These are phyloP conservation scores for Fusarium caatingaense DNA, from an alignment of 2,329 filamentous ascomycete genomes.

Conservation along the genomic window DNA sequence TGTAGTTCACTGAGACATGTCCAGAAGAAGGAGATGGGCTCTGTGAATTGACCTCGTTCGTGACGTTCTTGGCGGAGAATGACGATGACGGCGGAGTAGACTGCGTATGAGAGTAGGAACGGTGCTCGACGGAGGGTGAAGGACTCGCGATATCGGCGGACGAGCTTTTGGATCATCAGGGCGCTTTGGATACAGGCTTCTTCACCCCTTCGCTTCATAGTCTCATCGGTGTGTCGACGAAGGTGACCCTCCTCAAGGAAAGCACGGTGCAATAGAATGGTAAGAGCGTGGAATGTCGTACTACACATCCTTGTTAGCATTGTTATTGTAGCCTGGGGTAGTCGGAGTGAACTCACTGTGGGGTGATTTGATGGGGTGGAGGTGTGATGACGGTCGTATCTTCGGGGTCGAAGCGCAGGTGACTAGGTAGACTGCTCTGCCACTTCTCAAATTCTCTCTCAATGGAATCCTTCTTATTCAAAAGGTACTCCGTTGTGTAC, in stretches of 20 bases:
- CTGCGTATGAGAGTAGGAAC: conserved; percentile 56
- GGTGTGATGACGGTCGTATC: conserved; percentile 43
- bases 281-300: conserved; percentile 55
- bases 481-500: conserved; percentile 43
- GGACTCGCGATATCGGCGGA: conserved; percentile 51
- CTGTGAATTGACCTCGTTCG: conserved; percentile 47
- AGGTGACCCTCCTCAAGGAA: conserved; percentile 54
- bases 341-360: conserved; percentile 40
- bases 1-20: conserved; percentile 51
- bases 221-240: conserved; percentile 44
- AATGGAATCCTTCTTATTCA: conserved; percentile 44
- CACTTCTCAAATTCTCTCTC: conserved; percentile 46
- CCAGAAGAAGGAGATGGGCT: conserved; percentile 54
- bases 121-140: conserved; percentile 55
- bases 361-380: conserved; percentile 47
- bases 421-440: conserved; percentile 41
- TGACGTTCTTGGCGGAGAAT: conserved; percentile 49
- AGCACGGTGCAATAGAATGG: conserved; percentile 58
- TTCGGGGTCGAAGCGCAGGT: conserved; percentile 46
- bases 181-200: conserved; percentile 49
- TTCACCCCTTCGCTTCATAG: conserved; percentile 43
- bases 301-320: conserved; percentile 29
- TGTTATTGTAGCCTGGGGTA: not conserved
- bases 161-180: conserved; percentile 52
- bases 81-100: conserved; percentile 52